Evolutionary conservation across 164 flowering plant species (phyloP), one percentile per base, ranked within the genome.

Genomic region (Vitis labrusca): DNA sequence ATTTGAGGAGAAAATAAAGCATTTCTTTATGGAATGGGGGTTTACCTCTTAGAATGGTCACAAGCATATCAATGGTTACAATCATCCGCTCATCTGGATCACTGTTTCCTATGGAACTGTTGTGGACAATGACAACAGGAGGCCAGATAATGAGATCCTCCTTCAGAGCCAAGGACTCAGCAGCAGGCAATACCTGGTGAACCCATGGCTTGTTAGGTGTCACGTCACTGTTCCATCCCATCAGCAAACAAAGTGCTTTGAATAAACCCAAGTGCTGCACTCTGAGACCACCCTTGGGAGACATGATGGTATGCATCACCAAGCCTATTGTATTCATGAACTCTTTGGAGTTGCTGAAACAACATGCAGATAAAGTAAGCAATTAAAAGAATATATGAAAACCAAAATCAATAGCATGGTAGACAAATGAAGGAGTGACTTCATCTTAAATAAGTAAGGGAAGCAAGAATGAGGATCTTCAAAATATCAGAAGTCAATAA

Each of bases 121-220:
- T 84, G 54, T 89, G 92, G 50, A 90, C 61, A 44, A 90, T 68
- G 51, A 89, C 84, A 44, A 85, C 76, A 3, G 95, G 95, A 48
- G 95, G 95, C 95, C 97, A 90, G 19, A 90, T 75, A 59, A 90
- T 76, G 19, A 92, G 85, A 66, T 92, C 97, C 63, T 84, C 84
- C 69, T 80, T 87, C 75, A 80, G 30, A 69, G 85, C 79, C 61
- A 68, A 60, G 67, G 82, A 80, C 71, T 89, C 85, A 30, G 72
- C 69, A 64, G 72, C 66, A 52, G 91, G 71, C 65, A 90, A 64
- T 9, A 14, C 53, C 62, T 79, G 80, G 63, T 62, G 69, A 49
- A 13, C 51, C 84, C 82, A 84, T 19, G 69, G 2, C 77, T 61
- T 51, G 27, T 77, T 80, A 10, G 81, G 70, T 27, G 65, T 50